Conservation (phyloP, 441 rosid species). For the Gossypium schwendimanii region DNA sequence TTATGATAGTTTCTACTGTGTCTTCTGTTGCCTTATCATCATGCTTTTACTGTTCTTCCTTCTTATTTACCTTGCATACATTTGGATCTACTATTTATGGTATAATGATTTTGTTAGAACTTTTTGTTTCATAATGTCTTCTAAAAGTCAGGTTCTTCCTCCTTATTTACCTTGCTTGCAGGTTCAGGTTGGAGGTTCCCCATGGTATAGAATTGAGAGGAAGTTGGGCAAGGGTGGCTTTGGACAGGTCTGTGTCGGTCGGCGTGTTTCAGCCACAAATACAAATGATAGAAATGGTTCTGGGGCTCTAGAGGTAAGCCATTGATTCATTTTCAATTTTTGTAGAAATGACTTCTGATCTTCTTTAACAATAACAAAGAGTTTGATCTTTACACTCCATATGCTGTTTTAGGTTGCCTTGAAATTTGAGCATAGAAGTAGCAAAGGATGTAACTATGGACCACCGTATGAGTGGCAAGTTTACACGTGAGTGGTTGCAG, state of each 20-base stretch:
- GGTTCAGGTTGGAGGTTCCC: conserved; percentile 69
- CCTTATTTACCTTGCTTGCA: conserved; percentile 18
- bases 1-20: neutral
- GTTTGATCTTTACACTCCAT: neutral
- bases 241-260: conserved; percentile 78
- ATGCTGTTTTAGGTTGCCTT: conserved; percentile 50
- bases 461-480: conserved; percentile 76
- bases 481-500: conserved; percentile 39
- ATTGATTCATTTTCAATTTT: neutral
- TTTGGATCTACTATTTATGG: neutral
- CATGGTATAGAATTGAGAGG: conserved; percentile 45
- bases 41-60: neutral
- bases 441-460: conserved; percentile 72
- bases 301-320: conserved; percentile 50
- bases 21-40: neutral
- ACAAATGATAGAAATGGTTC: conserved; percentile 37
- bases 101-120: neutral
- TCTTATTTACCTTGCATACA: neutral
- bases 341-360: neutral
- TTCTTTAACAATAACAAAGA: conserved; percentile 2
- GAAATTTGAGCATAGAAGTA: conserved; percentile 66
- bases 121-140: neutral
- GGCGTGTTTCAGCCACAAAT: conserved; percentile 37
- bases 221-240: conserved; percentile 80
- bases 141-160: neutral